Evolutionary conservation across 1,284 basidiomycete species (phyloP), one percentile per base, ranked within the genome.

Genomic region (Sporisorium exsertum): DNA sequence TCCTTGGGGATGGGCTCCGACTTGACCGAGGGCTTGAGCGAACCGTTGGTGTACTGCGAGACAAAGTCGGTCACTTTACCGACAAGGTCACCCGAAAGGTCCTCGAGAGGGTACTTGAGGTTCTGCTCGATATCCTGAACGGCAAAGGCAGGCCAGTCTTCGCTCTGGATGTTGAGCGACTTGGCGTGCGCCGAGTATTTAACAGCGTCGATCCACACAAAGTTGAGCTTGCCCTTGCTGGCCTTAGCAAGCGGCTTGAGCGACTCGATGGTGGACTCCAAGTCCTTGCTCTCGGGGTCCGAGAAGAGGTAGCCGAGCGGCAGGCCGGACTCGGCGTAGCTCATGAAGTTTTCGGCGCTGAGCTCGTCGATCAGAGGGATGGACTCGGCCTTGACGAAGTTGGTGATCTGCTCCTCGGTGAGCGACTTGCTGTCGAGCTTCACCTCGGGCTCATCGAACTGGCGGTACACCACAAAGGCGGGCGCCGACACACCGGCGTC

Each of bases 171-270:
- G 89, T 97, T 97, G 75, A 99, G 90, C 12, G 93, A 92, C 87
- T 95, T 95, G 81, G 92, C 97, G 88, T 99, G 97, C 83, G 97
- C 94, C 82, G 90, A 91, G 84, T 95, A 99, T 87, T 86, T 95
- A 88, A 92, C 88, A 24, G 93, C 95, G 86, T 99, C 97, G 82
- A 99, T 99, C 92, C 92, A 97, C 77, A 99, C 96, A 87, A 99
- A 96, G 91, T 97, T 98, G 85, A 98, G 82, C 87, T 93, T 92
- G 83, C 91, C 90, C 87, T 93, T 94, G 89, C 90, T 90, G 84
- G 91, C 90, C 70, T 91, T 88, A 29, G 96, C 95, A 62, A 96
- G 85, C 2, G 93, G 90, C 81, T 89, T 90, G 80, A 98, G 86
- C 60, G 89, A 87, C 49, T 91, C 90, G 75, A 96, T 88, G 63